A percentile compares a stretch with the other conserved stretches of the same genome.
These are phyloP conservation scores for Brasilioporus rufonigricans DNA, from an alignment of 768 basidiomycete genomes.

Conservation along the genomic window DNA sequence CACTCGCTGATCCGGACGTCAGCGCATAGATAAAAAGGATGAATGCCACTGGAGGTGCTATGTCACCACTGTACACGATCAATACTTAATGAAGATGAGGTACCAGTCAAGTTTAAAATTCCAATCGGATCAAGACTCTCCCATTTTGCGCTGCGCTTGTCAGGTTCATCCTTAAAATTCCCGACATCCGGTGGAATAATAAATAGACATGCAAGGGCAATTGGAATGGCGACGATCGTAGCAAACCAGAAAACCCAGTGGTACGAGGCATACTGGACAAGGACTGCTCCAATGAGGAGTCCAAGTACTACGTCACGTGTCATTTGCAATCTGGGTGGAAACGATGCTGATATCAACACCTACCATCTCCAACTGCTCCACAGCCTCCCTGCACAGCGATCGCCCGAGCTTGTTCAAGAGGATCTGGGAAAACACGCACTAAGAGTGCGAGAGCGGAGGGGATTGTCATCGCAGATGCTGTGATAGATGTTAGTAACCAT, in stretches of 20 bases:
- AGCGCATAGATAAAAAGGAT: conserved; percentile 42
- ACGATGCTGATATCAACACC: not conserved
- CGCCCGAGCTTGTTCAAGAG: conserved; percentile 44
- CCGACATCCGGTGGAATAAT: conserved; percentile 32
- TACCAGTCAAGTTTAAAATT: conserved; percentile 38
- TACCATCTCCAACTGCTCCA: conserved; percentile 46
- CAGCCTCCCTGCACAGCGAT: conserved; percentile 46
- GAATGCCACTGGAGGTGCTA: conserved; percentile 28
- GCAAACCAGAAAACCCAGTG: conserved; percentile 52
- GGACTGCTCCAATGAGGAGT: conserved; percentile 43
- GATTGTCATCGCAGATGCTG: conserved; percentile 48
- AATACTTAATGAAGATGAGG: not conserved
- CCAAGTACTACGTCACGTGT: conserved; percentile 34
- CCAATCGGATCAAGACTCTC: conserved; percentile 39
- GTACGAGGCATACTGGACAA: conserved; percentile 41
- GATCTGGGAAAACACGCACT: conserved; percentile 49
- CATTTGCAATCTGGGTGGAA: not conserved
- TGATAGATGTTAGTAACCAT: conserved; percentile 1
- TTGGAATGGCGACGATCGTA: conserved; percentile 37
- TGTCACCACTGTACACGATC: not conserved
- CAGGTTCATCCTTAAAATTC: not conserved
- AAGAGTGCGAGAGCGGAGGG: conserved; percentile 51
- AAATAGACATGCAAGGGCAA: conserved; percentile 32
- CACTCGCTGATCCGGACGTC: conserved; percentile 46
- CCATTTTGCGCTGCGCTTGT: conserved; percentile 18